Percentiles rank a stretch among this genome's conserved stretches.
Evolutionary conservation across 1,284 basidiomycete genomes (phyloP).

Genomic region (Irpex sp.): DNA sequence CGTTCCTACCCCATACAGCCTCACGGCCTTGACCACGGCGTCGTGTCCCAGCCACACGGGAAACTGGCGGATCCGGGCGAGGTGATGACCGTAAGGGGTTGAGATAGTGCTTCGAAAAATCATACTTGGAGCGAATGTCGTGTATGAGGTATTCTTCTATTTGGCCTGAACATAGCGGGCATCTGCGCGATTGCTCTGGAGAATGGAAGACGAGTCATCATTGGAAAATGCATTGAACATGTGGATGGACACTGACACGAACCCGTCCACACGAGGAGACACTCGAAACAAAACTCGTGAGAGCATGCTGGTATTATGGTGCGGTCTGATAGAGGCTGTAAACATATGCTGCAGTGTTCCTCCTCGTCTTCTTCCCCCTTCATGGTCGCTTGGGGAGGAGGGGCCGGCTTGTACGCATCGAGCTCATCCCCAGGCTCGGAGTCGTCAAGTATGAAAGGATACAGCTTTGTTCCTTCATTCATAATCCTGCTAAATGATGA

Average conservation of each 20-base stretch:
- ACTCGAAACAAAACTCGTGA: slow-evolving; percentile 89
- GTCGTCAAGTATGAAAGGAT: too few relatives aligned
- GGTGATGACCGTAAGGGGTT: slow-evolving; percentile 59
- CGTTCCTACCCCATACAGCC: slow-evolving; percentile 48
- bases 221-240: neutral
- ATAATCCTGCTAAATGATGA: too few relatives aligned
- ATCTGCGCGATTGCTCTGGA: slow-evolving; percentile 69
- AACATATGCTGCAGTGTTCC: slow-evolving; percentile 68
- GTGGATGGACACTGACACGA: slow-evolving; percentile 23
- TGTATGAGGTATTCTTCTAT: slow-evolving; percentile 82
- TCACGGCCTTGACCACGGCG: slow-evolving; percentile 37
- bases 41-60: slow-evolving; percentile 25
- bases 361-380: slow-evolving; percentile 23
- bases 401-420: neutral
- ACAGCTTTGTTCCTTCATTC: too few relatives aligned
- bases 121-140: slow-evolving; percentile 68
- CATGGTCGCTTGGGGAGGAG: neutral
- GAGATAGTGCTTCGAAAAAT: slow-evolving; percentile 80
- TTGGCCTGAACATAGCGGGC: slow-evolving; percentile 76
- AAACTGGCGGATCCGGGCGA: slow-evolving; percentile 30
- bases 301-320: slow-evolving; percentile 79
- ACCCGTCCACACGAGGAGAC: slow-evolving; percentile 82
- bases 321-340: slow-evolving; percentile 72
- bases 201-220: slow-evolving; percentile 1
- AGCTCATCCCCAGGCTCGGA: neutral